Evolutionary conservation across 1,284 basidiomycete genomes (phyloP), one percentile per base, ranked within the genome.

Genomic region (Mycena citricolor): DNA sequence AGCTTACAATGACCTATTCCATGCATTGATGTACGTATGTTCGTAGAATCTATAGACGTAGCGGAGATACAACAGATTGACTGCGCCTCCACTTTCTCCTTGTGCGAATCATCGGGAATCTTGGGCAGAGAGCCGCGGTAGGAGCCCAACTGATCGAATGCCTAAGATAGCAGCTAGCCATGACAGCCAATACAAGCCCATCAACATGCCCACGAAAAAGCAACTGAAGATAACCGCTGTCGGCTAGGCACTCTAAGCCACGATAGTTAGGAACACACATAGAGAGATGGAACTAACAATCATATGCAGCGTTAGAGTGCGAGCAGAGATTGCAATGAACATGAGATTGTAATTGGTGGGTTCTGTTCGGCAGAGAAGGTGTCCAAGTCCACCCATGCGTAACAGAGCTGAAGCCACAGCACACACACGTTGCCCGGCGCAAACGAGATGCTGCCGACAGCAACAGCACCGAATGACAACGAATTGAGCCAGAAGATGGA

Each of bases 181-280:
- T n/a, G n/a, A n/a, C n/a, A n/a, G n/a, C n/a, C n/a, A n/a, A n/a
- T 86, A 83, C 36, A 83, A 60, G 4, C 68, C 71, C 65, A 84
- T 65, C 10, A 83, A 58, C 4, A 78, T 25, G 1, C 82, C 83
- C 0, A 80, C 70, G 3, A 73, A 26, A 52, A 76, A 77, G 31
- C 71, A 84, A 50, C 79, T 68, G 14, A 78, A 65, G 13, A 82
- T 57, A 20, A 83, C 79, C 0, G 77, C 82, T 7, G 64, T 60
- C 0, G 82, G 79, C 77, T 79, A 85, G 4, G 75, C 75, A 0
- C 64, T 63, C 65, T 73, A 86, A 3, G 83, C 80, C 5, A 85
- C 76, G 17, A 74, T 57, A 16, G 73, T 64, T 17, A 86, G 60
- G 64, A 85, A 87, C 1, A 60, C 51, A 67, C 80, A 77, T 8